These are phyloP conservation scores for Suhomyces coccinellae DNA, from an alignment of 1,139 yeast genomes.

Conservation along the genomic window DNA sequence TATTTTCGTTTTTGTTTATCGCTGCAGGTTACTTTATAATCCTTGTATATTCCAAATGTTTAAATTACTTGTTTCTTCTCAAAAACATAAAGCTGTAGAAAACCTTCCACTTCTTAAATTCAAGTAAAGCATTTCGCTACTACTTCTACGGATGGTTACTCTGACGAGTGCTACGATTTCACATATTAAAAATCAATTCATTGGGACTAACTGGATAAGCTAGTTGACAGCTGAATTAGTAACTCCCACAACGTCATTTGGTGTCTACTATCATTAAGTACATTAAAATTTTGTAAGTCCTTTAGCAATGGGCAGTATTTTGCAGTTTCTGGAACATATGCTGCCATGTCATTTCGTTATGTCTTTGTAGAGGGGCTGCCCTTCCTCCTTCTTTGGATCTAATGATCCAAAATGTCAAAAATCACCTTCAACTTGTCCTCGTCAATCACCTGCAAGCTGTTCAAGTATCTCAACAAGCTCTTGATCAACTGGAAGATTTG, in stretches of 20 bases:
- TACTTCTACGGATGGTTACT: no score
- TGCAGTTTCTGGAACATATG: background rate
- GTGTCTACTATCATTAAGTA: background rate
- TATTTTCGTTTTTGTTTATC: background rate
- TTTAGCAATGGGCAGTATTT: background rate
- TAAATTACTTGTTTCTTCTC: no score
- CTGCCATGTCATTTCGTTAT: background rate
- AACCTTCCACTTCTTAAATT: no score
- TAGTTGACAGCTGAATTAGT: background rate
- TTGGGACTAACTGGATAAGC: background rate
- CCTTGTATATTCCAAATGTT: no score
- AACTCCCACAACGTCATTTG: no score
- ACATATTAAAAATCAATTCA: background rate
- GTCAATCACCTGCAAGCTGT: constrained; percentile 51
- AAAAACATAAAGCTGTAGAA: no score
- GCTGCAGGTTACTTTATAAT: background rate
- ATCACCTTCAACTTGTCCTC: constrained; percentile 30
- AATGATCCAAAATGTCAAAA: constrained; percentile 29
- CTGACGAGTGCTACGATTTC: no score
- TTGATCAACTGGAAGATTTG: constrained; percentile 66
- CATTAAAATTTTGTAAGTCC: background rate
- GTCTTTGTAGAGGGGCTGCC: background rate
- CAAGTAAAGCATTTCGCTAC: no score
- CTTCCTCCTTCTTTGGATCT: background rate
- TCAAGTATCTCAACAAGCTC: constrained; percentile 62